A percentile compares a stretch with the other conserved stretches of the same genome.
Evolutionary conservation across 2,329 filamentous ascomycete genomes (phyloP).

Genomic region (Helotiales sp.): DNA sequence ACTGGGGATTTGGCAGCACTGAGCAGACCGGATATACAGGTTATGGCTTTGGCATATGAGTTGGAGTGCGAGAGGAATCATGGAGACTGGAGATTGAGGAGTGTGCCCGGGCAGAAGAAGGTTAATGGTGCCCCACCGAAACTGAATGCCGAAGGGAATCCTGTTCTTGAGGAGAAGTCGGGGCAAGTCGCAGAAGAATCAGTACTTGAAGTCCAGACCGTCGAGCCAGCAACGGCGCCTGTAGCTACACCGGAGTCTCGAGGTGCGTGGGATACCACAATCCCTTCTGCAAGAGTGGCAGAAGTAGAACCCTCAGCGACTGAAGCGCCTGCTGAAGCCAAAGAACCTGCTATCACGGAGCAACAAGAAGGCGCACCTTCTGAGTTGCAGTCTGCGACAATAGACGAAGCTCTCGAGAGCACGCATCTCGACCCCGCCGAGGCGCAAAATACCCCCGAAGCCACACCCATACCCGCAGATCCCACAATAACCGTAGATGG

Average conservation of each 20-base stretch:
- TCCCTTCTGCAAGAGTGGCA: slow-evolving; percentile 16
- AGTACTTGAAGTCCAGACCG: slow-evolving; percentile 10
- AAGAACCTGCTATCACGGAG: slow-evolving; percentile 11
- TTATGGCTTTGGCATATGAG: slow-evolving; percentile 90
- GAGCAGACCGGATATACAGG: slow-evolving; percentile 84
- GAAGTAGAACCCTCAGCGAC: slow-evolving; percentile 3
- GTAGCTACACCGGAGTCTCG: slow-evolving; percentile 20
- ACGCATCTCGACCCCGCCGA: background rate
- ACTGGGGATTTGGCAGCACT: slow-evolving; percentile 89
- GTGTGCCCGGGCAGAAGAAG: slow-evolving; percentile 74
- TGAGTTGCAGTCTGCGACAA: background rate
- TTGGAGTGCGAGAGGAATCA: slow-evolving; percentile 88
- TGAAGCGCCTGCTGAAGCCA: slow-evolving; percentile 10
- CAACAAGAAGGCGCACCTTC: background rate
- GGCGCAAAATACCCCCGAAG: background rate
- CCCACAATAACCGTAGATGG: background rate
- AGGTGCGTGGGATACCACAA: slow-evolving; percentile 29
- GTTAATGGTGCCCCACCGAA: slow-evolving; percentile 64
- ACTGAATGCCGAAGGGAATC: background rate
- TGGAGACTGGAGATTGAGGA: slow-evolving; percentile 84
- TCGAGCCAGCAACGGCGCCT: background rate
- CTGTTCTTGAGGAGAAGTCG: background rate
- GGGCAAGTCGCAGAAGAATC: slow-evolving; percentile 6
- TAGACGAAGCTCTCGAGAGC: background rate
- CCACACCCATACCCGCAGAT: background rate